A percentile compares a stretch with the other conserved stretches of the same genome.
Conservation (phyloP, 2,329 filamentous ascomycete genomes). For the Clarireedia homoeocarpa region DNA sequence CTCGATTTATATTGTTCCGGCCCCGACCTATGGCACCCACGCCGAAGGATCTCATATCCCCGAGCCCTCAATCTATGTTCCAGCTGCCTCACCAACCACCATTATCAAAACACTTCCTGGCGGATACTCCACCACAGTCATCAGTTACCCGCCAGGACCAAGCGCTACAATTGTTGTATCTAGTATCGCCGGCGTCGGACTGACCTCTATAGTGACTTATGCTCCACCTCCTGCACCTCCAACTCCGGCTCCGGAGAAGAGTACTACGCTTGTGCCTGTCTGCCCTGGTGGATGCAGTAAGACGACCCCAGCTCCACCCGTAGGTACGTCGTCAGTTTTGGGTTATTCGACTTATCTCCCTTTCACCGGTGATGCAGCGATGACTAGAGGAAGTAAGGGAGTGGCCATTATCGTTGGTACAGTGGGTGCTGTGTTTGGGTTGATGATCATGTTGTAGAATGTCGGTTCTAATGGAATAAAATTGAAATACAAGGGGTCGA, state of each 20-base stretch:
- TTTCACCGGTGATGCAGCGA: background rate
- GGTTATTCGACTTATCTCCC: conserved; percentile 3
- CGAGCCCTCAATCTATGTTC: conserved; percentile 5
- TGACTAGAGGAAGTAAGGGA: background rate
- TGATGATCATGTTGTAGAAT: conserved; percentile 1
- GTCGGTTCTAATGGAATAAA: no score
- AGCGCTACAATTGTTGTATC: background rate
- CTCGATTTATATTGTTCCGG: conserved; percentile 1
- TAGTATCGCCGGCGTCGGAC: background rate
- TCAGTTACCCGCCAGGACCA: conserved; percentile 2
- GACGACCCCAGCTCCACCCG: background rate
- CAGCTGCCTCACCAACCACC: background rate
- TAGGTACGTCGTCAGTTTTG: background rate
- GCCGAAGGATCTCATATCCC: background rate
- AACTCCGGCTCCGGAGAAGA: background rate
- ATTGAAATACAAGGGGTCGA: no score
- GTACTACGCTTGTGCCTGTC: no score
- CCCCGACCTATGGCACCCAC: background rate
- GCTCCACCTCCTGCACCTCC: background rate
- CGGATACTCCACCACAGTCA: background rate
- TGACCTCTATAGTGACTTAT: conserved; percentile 3
- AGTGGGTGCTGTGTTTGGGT: background rate
- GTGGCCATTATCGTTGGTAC: background rate
- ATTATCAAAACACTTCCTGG: background rate
- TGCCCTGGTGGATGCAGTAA: conserved; percentile 2